phyloP scores from a whole-genome alignment of 345 rosid species.

The Melaleuca quinquenervia region DNA sequence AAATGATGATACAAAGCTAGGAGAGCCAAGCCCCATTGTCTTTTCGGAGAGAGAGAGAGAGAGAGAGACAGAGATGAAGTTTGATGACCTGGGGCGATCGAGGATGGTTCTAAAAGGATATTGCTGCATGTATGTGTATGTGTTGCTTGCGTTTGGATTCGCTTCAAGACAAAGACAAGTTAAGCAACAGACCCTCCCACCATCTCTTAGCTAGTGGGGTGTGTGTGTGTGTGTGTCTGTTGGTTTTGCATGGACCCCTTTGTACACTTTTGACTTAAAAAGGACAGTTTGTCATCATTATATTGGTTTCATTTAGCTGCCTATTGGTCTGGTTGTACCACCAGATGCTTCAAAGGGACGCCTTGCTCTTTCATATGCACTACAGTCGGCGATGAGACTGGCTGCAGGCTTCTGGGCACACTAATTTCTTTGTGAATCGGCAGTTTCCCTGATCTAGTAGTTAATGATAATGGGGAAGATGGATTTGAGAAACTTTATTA shows the following conservation, averaged over 20 bases:
- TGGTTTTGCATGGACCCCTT: neutral
- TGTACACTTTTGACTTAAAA: neutral
- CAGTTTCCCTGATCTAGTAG: neutral
- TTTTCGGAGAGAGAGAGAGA: neutral
- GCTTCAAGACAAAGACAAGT: neutral
- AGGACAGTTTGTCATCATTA: neutral
- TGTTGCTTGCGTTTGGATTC: neutral
- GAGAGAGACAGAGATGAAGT: neutral
- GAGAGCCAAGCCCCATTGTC: constrained; percentile 2
- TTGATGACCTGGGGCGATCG: neutral
- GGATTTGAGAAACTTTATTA: neutral
- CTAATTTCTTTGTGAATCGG: neutral
- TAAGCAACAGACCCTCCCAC: neutral
- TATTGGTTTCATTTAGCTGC: neutral
- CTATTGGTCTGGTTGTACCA: neutral
- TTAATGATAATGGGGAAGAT: neutral
- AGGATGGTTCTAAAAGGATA: neutral
- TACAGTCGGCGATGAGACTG: neutral
- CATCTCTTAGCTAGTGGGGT: neutral
- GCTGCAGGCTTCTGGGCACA: neutral
- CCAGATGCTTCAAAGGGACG: neutral
- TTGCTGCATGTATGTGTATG: neutral
- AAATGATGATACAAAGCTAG: neutral
- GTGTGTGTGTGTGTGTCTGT: neutral
- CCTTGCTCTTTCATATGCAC: neutral